Base-by-base conservation (phyloP, 2,329 filamentous ascomycete species). In the Salinomyces thailandicus region DNA sequence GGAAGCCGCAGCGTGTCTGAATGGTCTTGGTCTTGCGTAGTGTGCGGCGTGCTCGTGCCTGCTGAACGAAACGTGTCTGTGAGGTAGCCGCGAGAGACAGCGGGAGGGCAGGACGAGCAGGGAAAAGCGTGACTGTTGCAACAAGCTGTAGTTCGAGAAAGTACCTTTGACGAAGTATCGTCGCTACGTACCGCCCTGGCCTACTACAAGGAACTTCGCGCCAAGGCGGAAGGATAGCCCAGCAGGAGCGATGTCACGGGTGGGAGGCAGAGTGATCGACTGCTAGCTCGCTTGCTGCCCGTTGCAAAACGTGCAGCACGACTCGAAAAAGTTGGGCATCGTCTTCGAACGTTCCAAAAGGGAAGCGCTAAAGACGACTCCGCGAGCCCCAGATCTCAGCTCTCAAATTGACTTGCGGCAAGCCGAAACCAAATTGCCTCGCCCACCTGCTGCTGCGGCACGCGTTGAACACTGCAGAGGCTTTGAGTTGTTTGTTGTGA, bases 251-350 rank as follows among this genome's bases (percentile, higher is more conserved):
- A 15, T n/a, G n/a, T n/a, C n/a, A n/a, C n/a, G n/a, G n/a, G n/a
- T 3, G 13, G 7, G 9, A 22, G 24, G 17, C 33, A 19, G 15
- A 19, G 15, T 33, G 31, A 33, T 19, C 31, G 31, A 33, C 31
- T 33, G 15, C 11, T 33, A 33, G 31, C 31, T 33, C 17, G 31
- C 31, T 33, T 14, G 31, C 31, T 33, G 31, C 31, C 31, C 31
- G 31, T 33, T 33, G 17, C n/a, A 11, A 17, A 33, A 20, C 18
- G 16, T 20, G 22, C 22, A 9, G 22, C n/a, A n/a, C n/a, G n/a
- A n/a, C n/a, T n/a, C n/a, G n/a, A n/a, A n/a, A n/a, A n/a, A n/a
- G n/a, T n/a, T n/a, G n/a, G n/a, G n/a, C n/a, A n/a, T n/a, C n/a
- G n/a, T n/a, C n/a, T n/a, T n/a, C n/a, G n/a, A n/a, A n/a, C n/a